Evolutionary conservation across 148 eudicot genomes (phyloP), one percentile per base, ranked within the genome.

Genomic region (Rhododendron henanense): DNA sequence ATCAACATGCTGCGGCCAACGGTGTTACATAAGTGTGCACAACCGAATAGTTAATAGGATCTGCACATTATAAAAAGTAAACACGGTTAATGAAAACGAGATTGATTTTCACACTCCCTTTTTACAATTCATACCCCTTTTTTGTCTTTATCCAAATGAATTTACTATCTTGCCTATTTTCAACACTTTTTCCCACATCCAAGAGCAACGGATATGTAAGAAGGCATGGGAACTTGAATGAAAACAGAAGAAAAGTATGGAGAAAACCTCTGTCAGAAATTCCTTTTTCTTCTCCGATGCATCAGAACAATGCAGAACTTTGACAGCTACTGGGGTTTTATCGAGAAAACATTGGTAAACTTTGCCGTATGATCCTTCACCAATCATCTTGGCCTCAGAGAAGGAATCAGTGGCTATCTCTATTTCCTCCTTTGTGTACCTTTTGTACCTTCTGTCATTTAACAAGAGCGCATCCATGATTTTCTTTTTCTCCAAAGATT

Each of bases 331-430:
- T 3, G 92, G 88, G 21, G 92, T 94, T 82, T 92, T 94, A 91
- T 96, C 96, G 39, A 96, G 94, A 65, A 79, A 87, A 76, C 98
- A 93, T 89, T 61, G 89, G 78, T 94, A 96, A 84, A 96, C 96
- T 92, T 92, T 96, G 67, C 95, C 98, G 82, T 93, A 96, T 6
- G 93, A 89, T 33, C 98, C 98, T 89, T 94, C 95, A 80, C 98
- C 98, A 88, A 96, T 88, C 84, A 93, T 53, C 79, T 89, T 94
- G 69, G 47, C 28, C 86, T 91, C 93, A 18, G 98, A 91, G 87
- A 92, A 91, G 48, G 41, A 87, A 83, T 87, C 87, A 48, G 98
- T 96, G 14, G 97, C 98, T 16, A 19, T 78, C 87, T 90, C 87
- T 83, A 96, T 93, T 79, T 96, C 96, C 67, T 88, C 84, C 83